Evolutionary conservation across 148 eudicot genomes (phyloP).

Genomic region (Chenopodium berlandieri): DNA sequence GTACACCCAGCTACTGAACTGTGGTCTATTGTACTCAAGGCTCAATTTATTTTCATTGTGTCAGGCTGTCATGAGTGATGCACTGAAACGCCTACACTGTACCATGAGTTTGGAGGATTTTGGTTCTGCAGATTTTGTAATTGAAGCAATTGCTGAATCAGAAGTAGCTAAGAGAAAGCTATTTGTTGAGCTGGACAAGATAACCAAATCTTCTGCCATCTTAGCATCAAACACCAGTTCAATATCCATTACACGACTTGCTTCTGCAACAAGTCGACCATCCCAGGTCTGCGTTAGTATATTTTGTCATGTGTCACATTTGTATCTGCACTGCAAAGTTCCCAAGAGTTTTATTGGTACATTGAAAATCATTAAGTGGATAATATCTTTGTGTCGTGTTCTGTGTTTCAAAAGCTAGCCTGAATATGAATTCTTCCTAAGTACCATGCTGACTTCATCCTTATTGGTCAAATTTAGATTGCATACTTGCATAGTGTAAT

Average conservation of each 20-base stretch:
- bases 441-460: no score
- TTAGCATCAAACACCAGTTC: conserved; percentile 93
- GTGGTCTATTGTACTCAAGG: background rate
- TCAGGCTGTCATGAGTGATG: conserved; percentile 42
- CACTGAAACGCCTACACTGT: conserved; percentile 46
- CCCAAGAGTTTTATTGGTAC: background rate
- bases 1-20: conserved; percentile 2
- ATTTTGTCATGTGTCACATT: background rate
- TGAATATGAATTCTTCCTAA: no score
- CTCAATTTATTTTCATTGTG: background rate
- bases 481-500: no score
- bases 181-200: conserved; percentile 58
- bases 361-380: background rate
- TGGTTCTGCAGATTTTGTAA: conserved; percentile 59
- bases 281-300: conserved; percentile 43
- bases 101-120: conserved; percentile 68
- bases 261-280: conserved; percentile 67
- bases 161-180: conserved; percentile 73
- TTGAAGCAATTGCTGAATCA: conserved; percentile 89
- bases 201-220: conserved; percentile 62
- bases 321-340: background rate
- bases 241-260: conserved; percentile 79
- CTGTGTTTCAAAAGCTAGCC: background rate
- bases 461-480: no score
- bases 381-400: background rate